These are phyloP conservation scores for Sherardia arvensis DNA, from an alignment of 257 asterid genomes.

Conservation along the genomic window DNA sequence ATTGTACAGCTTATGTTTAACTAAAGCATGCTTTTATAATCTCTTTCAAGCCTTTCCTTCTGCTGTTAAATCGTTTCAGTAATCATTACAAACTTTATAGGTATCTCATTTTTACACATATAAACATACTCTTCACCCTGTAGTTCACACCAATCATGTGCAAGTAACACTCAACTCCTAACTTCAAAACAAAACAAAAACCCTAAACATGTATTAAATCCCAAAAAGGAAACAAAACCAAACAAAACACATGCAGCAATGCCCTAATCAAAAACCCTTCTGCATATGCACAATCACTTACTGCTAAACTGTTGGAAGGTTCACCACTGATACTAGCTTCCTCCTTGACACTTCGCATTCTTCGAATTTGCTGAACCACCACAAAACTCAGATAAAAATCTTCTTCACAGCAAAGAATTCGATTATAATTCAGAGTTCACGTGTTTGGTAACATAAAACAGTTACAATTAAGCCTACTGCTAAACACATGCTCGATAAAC, in stretches of 20 bases:
- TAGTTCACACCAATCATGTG: background rate
- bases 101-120: background rate
- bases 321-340: conserved; percentile 65
- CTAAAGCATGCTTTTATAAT: background rate
- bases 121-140: background rate
- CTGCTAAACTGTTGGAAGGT: conserved; percentile 22
- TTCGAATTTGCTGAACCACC: conserved; percentile 18
- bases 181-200: background rate
- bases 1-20: no score
- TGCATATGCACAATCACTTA: conserved; percentile 5
- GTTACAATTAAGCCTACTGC: background rate
- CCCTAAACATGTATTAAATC: background rate
- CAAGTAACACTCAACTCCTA: background rate
- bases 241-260: background rate
- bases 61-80: background rate
- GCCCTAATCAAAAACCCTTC: background rate
- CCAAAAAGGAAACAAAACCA: background rate
- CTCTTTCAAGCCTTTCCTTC: background rate
- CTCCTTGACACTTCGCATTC: conserved; percentile 44
- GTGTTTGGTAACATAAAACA: background rate
- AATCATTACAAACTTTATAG: background rate
- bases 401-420: background rate
- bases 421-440: background rate
- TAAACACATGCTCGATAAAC: background rate
- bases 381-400: background rate